These are phyloP conservation scores for Fusarium miscanthi DNA, from an alignment of 2,329 filamentous ascomycete species.

Conservation along the genomic window DNA sequence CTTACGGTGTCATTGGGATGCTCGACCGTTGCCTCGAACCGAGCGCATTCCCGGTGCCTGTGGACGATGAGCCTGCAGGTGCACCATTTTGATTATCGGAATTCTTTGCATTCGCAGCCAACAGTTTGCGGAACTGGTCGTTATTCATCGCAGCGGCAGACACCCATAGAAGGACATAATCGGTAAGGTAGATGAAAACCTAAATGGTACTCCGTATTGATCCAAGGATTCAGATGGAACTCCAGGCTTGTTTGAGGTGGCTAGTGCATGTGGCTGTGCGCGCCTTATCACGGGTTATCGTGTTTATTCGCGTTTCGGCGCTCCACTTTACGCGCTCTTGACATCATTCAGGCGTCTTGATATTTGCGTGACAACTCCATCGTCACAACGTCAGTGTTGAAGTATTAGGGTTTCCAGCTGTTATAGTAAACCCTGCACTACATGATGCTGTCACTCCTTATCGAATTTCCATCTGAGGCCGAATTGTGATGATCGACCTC, in stretches of 20 bases:
- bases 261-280: constrained; percentile 37
- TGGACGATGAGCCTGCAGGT: constrained; percentile 49
- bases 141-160: constrained; percentile 80
- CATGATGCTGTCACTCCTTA: background rate
- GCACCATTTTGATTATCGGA: constrained; percentile 58
- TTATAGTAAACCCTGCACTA: background rate
- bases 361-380: constrained; percentile 2
- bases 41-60: constrained; percentile 61
- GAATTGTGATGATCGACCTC: constrained; percentile 1
- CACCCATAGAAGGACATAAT: background rate
- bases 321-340: constrained; percentile 53
- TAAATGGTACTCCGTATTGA: background rate
- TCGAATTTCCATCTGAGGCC: background rate
- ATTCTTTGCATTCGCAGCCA: constrained; percentile 62
- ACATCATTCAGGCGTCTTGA: constrained; percentile 12
- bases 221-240: background rate
- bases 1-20: constrained; percentile 94
- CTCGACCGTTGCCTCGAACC: constrained; percentile 82
- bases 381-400: background rate
- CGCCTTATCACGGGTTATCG: constrained; percentile 54
- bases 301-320: constrained; percentile 47
- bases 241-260: constrained; percentile 27
- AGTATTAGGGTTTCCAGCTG: background rate
- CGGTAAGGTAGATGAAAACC: background rate
- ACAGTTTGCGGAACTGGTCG: constrained; percentile 87